Evolutionary conservation across 306 rosid genomes (phyloP), one percentile per base, ranked within the genome.

Genomic region (Mucuna pruriens): DNA sequence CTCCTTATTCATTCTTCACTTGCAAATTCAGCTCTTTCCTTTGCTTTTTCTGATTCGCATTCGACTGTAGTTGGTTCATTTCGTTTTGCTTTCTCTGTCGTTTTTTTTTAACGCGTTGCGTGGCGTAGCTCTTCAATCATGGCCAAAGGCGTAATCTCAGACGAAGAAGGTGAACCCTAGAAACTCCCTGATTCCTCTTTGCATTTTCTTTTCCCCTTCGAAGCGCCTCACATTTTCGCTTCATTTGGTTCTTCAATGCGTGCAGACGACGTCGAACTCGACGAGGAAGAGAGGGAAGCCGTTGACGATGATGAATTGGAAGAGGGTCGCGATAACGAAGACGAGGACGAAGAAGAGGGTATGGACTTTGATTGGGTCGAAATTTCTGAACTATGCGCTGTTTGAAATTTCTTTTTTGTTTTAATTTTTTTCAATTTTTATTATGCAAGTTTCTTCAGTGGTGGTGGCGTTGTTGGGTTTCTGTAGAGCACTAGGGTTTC

Each of bases 261-360:
- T 20, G 86, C 88, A 95, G 99, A 93, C 10, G 96, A 95, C 81
- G 89, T 91, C 36, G 95, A 89, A 67, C 69, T 88, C 77, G 96
- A 87, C 58, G 94, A 89, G 82, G 95, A 91, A 2, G 97, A 90
- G 20, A 86, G 97, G 75, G 97, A 85, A 54, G 94, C 86, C 16
- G 72, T 44, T 13, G 92, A 87, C 22, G 94, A 91, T 6, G 93
- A 86, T 2, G 88, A 79, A 23, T 64, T 86, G 23, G 93, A 87
- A 6, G 92, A 85, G 25, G 88, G 62, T 34, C 90, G 84, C 9
- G 88, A 78, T 7, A 94, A 89, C 0, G 95, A 92, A 0, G 98
- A 95, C 0, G 97, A 93, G 71, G 94, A 91, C 1, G 97, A 95
- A 49, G 99, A 95, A 20, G 97, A 93, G 2, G 98, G 98, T 95